Base-by-base conservation (phyloP, 768 basidiomycete genomes). In the Sutorius australiensis region DNA sequence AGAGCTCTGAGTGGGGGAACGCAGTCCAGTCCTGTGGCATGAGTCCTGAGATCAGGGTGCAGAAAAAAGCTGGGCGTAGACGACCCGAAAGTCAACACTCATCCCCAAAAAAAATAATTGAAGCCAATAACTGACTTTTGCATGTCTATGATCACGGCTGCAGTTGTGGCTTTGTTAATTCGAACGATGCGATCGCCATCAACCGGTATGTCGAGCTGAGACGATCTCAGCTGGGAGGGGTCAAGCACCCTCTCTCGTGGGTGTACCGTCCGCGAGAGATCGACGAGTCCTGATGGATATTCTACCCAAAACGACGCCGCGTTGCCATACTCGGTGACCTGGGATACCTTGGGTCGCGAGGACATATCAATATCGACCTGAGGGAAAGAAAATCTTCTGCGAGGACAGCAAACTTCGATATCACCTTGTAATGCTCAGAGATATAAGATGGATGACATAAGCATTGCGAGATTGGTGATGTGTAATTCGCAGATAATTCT, bases 111-210 rank as follows among this genome's bases (percentile, higher is more conserved):
- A 19, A 27, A 14, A 40, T 9, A 31, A 19, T 17, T n/a, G 7
- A 30, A 43, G 42, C 24, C n/a, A 32, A 34, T 16, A n/a, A 56
- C 75, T 54, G 61, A 85, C 85, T 86, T 87, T 64, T 87, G 86
- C 86, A 87, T 87, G 61, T 86, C 86, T 46, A 86, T 76, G 17
- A 87, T 73, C n/a, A 86, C 78, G 49, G 81, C 66, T 10, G 84
- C 85, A 16, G 75, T 79, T 44, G 72, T 67, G 30, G 75, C 67
- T 32, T 72, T 75, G 58, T 80, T 73, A 27, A 85, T 68, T 46
- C 84, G 72, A 43, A 86, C 67, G 17, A 67, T 71, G 21, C 82
- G 74, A 19, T 75, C 74, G 16, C 79, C 77, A 53, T 81, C 73
- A 5, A 82, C 83, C 4, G 72, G 66, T 33, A 87, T 73, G 33